Evolutionary conservation across 2,329 filamentous ascomycete genomes (phyloP).

Genomic region (Arachnopeziza araneosa): DNA sequence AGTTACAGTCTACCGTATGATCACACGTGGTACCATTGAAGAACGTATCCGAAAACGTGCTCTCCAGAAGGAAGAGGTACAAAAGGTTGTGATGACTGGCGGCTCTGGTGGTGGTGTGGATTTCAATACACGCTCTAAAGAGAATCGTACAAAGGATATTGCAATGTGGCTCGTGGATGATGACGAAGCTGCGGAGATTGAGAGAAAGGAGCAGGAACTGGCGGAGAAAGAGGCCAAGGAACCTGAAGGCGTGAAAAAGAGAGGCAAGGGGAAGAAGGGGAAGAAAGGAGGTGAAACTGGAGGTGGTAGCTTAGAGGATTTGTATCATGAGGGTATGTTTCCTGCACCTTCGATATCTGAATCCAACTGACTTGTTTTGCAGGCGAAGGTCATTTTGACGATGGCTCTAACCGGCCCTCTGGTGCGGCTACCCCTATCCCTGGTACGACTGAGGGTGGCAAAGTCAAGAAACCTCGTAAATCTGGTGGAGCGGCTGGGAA

Average conservation of each 20-base stretch:
- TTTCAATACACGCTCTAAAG: slow-evolving; percentile 86
- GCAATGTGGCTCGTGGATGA: slow-evolving; percentile 98
- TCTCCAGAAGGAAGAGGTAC: slow-evolving; percentile 96
- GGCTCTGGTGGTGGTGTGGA: slow-evolving; percentile 79
- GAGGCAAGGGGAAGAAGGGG: slow-evolving; percentile 50
- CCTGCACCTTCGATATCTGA: neutral
- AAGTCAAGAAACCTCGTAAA: slow-evolving; percentile 50
- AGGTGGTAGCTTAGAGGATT: slow-evolving; percentile 75
- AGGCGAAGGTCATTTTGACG: slow-evolving; percentile 97
- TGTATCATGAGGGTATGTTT: slow-evolving; percentile 95
- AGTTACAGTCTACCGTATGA: slow-evolving; percentile 95
- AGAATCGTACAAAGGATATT: slow-evolving; percentile 96
- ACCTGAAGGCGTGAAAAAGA: slow-evolving; percentile 59
- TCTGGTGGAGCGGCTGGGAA: slow-evolving; percentile 41
- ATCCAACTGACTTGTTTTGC: slow-evolving; percentile 9
- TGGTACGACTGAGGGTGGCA: slow-evolving; percentile 43
- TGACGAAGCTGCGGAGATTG: slow-evolving; percentile 89
- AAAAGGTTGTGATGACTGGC: slow-evolving; percentile 92
- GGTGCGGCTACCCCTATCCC: slow-evolving; percentile 75
- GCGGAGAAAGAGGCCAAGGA: slow-evolving; percentile 52
- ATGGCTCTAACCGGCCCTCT: slow-evolving; percentile 72
- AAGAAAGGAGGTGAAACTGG: slow-evolving; percentile 52
- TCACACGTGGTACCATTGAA: slow-evolving; percentile 94
- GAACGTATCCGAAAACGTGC: slow-evolving; percentile 96
- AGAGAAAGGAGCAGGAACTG: slow-evolving; percentile 84